Conservation (phyloP, 306 rosid genomes). For the Corylus avellana region DNA sequence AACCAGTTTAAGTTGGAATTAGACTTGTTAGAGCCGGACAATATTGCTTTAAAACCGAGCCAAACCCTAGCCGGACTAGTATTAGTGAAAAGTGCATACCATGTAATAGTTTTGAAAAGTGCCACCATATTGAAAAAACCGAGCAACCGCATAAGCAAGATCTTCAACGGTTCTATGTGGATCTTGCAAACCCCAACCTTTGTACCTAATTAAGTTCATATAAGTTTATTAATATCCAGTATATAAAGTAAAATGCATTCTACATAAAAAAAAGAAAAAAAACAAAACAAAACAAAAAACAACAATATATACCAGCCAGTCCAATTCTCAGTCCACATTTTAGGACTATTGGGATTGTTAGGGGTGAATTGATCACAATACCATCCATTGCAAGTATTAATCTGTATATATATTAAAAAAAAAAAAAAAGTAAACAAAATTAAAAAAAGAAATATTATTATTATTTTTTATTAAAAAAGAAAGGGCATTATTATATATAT, state of each 20-base stretch:
- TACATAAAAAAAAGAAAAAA: too few relatives aligned
- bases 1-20: not conserved
- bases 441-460: not conserved
- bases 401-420: not conserved
- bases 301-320: conserved; percentile 19
- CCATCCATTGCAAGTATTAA: conserved; percentile 18
- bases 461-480: too few relatives aligned
- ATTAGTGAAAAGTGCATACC: conserved; percentile 3
- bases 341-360: conserved; percentile 6
- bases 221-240: too few relatives aligned
- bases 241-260: not conserved
- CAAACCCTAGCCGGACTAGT: too few relatives aligned
- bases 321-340: conserved; percentile 34
- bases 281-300: not conserved
- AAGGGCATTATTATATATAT: too few relatives aligned
- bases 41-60: too few relatives aligned
- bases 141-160: conserved; percentile 40
- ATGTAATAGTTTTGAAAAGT: conserved; percentile 45
- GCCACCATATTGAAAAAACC: conserved; percentile 41
- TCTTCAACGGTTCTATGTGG: conserved; percentile 50
- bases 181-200: conserved; percentile 29
- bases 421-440: not conserved
- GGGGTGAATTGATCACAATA: conserved; percentile 20
- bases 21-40: too few relatives aligned
- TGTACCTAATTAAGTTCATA: conserved; percentile 24